These are phyloP conservation scores for Penicillium taxi DNA, from an alignment of 495 filamentous ascomycete genomes.

Conservation along the genomic window DNA sequence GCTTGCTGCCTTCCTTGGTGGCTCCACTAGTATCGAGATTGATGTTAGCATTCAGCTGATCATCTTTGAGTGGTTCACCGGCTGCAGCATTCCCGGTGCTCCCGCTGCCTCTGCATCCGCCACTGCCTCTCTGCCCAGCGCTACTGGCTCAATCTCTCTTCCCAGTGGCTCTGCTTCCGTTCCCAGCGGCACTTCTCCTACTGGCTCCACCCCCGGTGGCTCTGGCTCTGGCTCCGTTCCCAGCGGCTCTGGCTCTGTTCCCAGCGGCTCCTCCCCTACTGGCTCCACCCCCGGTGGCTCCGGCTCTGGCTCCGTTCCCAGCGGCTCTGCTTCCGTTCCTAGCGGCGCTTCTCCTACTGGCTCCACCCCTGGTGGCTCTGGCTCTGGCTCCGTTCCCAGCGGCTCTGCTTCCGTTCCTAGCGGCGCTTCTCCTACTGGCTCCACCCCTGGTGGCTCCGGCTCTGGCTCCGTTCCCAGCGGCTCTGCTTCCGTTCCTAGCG, in stretches of 20 bases:
- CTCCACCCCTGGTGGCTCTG: constrained; percentile 1
- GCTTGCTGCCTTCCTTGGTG: constrained; percentile 35
- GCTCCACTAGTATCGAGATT: constrained; percentile 22
- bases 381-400: constrained; percentile 3
- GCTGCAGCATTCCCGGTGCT: constrained; percentile 27
- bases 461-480: constrained; percentile 7
- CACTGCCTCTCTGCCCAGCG: constrained; percentile 16
- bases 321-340: constrained; percentile 4
- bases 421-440: constrained; percentile 3
- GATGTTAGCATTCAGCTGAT: constrained; percentile 30
- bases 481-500: constrained; percentile 5
- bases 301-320: constrained; percentile 1
- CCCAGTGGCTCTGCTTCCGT: constrained; percentile 1
- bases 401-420: constrained; percentile 2
- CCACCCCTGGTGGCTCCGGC: constrained; percentile 8
- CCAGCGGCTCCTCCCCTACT: constrained; percentile 7
- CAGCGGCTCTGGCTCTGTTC: constrained; percentile 6
- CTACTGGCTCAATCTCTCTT: constrained; percentile 9
- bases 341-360: constrained; percentile 7
- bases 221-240: constrained; percentile 1
- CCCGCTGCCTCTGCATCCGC: constrained; percentile 13
- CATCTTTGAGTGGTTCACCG: constrained; percentile 36
- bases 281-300: constrained; percentile 1
- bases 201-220: not conserved
- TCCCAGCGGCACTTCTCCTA: constrained; percentile 4